These are phyloP conservation scores for Graphilbum fragrans DNA, from an alignment of 2,329 filamentous ascomycete species.

Conservation along the genomic window DNA sequence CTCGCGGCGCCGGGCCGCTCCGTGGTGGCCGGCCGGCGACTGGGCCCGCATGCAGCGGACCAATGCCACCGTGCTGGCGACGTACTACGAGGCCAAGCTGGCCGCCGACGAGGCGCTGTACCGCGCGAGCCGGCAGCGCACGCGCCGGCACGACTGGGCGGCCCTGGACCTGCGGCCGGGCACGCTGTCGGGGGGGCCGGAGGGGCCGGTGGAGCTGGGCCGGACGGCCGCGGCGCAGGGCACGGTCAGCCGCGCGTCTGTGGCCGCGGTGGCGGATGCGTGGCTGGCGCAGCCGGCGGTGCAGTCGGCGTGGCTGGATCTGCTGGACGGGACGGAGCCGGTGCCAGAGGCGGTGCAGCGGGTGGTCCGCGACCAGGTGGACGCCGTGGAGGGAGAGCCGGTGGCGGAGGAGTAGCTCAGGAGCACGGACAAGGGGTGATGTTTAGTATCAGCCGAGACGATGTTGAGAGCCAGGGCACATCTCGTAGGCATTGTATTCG, in stretches of 20 bases:
- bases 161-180: constrained; percentile 44
- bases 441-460: too few relatives aligned
- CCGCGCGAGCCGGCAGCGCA: constrained; percentile 26
- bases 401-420: constrained; percentile 7
- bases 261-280: constrained; percentile 37
- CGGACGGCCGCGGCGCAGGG: constrained; percentile 26
- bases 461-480: too few relatives aligned
- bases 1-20: constrained; percentile 35
- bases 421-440: background rate
- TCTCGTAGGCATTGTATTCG: too few relatives aligned
- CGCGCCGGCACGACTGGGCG: constrained; percentile 23
- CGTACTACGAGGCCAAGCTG: constrained; percentile 49
- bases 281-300: constrained; percentile 31
- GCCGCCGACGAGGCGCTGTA: constrained; percentile 46
- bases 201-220: constrained; percentile 33
- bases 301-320: constrained; percentile 40
- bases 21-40: constrained; percentile 42
- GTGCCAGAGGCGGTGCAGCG: constrained; percentile 33
- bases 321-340: constrained; percentile 40
- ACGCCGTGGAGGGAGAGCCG: constrained; percentile 39
- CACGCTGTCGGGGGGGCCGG: constrained; percentile 32
- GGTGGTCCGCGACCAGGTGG: constrained; percentile 34
- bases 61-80: constrained; percentile 29
- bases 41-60: constrained; percentile 30
- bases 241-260: constrained; percentile 41